A percentile compares a stretch with the other conserved stretches of the same genome.
Conservation (phyloP, 2,329 filamentous ascomycete species). For the Aureobasidium sp. region DNA sequence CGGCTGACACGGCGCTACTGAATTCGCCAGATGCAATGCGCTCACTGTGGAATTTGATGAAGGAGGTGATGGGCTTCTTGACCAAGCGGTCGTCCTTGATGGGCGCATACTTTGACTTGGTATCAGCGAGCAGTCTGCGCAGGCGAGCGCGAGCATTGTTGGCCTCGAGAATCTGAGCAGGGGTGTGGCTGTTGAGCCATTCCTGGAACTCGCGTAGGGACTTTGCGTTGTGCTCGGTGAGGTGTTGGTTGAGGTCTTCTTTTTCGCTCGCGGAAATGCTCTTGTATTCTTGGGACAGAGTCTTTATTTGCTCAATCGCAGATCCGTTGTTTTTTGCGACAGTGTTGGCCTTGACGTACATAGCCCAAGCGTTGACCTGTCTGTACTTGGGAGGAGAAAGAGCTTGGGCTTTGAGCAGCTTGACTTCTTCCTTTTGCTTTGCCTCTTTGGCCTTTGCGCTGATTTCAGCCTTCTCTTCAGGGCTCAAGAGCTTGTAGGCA, state of each 20-base stretch:
- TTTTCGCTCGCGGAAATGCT: constrained; percentile 35
- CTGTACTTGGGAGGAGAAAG: constrained; percentile 18
- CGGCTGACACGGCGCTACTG: constrained; percentile 34
- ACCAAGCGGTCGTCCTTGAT: constrained; percentile 45
- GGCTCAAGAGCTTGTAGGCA: neutral
- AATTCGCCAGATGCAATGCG: constrained; percentile 43
- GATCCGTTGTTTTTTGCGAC: too few relatives aligned
- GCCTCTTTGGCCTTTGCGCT: constrained; percentile 25
- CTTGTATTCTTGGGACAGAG: constrained; percentile 29
- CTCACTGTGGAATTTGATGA: constrained; percentile 38
- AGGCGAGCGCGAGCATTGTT: constrained; percentile 47
- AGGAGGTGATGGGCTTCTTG: constrained; percentile 36
- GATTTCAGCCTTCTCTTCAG: constrained; percentile 17
- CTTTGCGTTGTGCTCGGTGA: constrained; percentile 38
- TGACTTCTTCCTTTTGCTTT: constrained; percentile 24
- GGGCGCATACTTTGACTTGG: constrained; percentile 15
- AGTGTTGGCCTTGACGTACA: constrained; percentile 24
- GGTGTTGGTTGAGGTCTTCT: constrained; percentile 47
- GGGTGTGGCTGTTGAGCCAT: constrained; percentile 49
- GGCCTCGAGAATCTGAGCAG: constrained; percentile 49
- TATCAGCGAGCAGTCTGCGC: constrained; percentile 16
- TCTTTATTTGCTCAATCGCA: constrained; percentile 17
- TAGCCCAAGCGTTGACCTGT: constrained; percentile 19
- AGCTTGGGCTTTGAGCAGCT: constrained; percentile 30
- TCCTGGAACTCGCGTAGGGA: constrained; percentile 39